These are phyloP conservation scores for Echria macrotheca DNA, from an alignment of 495 filamentous ascomycete genomes.

Conservation along the genomic window DNA sequence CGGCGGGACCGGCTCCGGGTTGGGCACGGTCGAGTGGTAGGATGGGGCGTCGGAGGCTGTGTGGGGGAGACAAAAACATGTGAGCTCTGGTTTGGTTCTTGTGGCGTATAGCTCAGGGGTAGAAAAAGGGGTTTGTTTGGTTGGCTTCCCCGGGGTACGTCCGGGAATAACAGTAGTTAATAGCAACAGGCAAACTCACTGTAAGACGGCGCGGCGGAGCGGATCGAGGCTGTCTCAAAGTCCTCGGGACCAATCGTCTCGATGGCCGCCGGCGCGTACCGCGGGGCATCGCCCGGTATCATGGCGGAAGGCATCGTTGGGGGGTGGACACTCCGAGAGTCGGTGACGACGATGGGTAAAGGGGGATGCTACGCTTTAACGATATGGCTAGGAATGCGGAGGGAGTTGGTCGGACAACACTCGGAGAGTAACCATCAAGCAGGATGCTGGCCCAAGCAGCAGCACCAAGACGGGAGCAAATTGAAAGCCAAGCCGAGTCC, in stretches of 20 bases:
- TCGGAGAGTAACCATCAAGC: neutral
- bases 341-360: neutral
- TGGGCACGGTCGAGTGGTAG: conserved; percentile 38
- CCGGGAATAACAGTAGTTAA: no score
- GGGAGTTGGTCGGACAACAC: neutral
- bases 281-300: conserved; percentile 23
- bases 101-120: no score
- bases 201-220: conserved; percentile 49
- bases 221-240: conserved; percentile 49
- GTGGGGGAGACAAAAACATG: neutral
- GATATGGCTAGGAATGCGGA: neutral
- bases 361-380: neutral
- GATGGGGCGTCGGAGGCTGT: conserved; percentile 45
- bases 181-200: conserved; percentile 29
- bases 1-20: conserved; percentile 34
- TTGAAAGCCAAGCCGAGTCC: neutral
- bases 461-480: neutral
- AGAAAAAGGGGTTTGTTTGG: no score
- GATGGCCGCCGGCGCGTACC: conserved; percentile 21
- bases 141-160: no score
- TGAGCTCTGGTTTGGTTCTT: no score
- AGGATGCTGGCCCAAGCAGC: neutral
- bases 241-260: conserved; percentile 37
- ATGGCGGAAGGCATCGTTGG: conserved; percentile 18
- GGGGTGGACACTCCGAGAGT: conserved; percentile 6